Evolutionary conservation across 345 rosid species (phyloP), one percentile per base, ranked within the genome.

Genomic region (Ceriops decandra): DNA sequence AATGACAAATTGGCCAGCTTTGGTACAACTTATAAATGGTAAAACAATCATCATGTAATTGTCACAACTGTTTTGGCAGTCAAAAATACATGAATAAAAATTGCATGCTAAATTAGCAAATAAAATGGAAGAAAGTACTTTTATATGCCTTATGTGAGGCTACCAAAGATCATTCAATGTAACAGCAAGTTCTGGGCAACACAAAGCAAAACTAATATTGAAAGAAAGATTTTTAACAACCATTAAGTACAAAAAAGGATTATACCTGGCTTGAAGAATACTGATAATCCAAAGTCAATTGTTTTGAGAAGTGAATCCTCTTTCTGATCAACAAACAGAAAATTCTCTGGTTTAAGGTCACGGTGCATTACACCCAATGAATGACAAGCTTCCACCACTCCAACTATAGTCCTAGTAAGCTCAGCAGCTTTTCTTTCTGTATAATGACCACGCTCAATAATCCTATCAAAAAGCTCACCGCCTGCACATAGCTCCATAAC

Each of bases 401-500:
- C 77, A 68, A 68, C 73, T 54, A 74, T 74, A 7, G 64, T 70
- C 52, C 75, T 71, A 19, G 79, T 76, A 19, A 76, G 79, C 46
- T 65, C 72, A 76, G 79, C 79, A 32, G 79, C 79, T 61, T 76
- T 63, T 60, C 71, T 76, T 32, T 76, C 77, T 2, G 72, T 66
- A 57, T 70, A 76, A 61, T 76, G 75, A 5, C 75, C 72, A 2
- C 64, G 79, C 64, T 76, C 60, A 66, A 76, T 66, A 52, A 76
- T 76, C 72, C 79, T 70, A 66, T 70, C 75, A 54, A 76, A 76
- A 57, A 70, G 79, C 64, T 76, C 75, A 2, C 75, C 75, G 5
- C 79, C 79, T 3, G 74, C 79, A 56, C 79, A 76, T 31, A 76
- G 52, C 69, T 74, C 77, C 77, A 74, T 74, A 63, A 74, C 73